These are phyloP conservation scores for Suhomyces coccinellae DNA, from an alignment of 1,139 yeast genomes.

Conservation along the genomic window DNA sequence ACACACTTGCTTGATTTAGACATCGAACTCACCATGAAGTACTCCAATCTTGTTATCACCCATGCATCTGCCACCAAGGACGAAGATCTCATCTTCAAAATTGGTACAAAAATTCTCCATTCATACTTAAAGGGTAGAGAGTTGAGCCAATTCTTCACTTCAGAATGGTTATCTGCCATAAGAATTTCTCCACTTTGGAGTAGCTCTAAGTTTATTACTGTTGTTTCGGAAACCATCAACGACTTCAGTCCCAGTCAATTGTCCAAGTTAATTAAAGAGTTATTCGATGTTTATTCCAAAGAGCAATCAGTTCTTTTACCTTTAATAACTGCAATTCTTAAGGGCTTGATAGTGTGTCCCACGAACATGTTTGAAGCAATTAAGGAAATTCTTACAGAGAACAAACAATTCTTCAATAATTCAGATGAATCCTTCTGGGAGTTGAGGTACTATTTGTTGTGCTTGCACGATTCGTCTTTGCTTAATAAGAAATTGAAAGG, in stretches of 20 bases:
- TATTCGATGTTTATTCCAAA: constrained; percentile 14
- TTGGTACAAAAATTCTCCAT: constrained; percentile 44
- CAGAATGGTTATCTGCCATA: constrained; percentile 45
- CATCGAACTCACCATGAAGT: constrained; percentile 49
- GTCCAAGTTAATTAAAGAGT: constrained; percentile 19
- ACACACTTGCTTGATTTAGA: constrained; percentile 48
- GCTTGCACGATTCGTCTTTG: constrained; percentile 40
- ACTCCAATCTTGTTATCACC: constrained; percentile 29
- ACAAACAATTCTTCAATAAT: constrained; percentile 14
- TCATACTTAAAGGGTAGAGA: constrained; percentile 64
- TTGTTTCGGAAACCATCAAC: constrained; percentile 41
- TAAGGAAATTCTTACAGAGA: constrained; percentile 15
- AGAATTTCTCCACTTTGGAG: constrained; percentile 25
- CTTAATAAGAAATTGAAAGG: constrained; percentile 15
- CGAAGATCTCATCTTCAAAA: constrained; percentile 11
- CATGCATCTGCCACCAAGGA: not conserved
- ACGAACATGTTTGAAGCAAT: constrained; percentile 22
- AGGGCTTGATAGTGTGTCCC: constrained; percentile 37
- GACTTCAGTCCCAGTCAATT: constrained; percentile 52
- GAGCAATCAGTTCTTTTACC: constrained; percentile 18
- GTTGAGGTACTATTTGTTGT: constrained; percentile 46
- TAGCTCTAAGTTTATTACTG: constrained; percentile 29
- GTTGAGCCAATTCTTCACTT: constrained; percentile 45
- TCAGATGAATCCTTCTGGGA: constrained; percentile 40
- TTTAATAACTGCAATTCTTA: constrained; percentile 37